Evolutionary conservation across 495 filamentous ascomycete species (phyloP).

Genomic region (Tuber microsphaerosporum): DNA sequence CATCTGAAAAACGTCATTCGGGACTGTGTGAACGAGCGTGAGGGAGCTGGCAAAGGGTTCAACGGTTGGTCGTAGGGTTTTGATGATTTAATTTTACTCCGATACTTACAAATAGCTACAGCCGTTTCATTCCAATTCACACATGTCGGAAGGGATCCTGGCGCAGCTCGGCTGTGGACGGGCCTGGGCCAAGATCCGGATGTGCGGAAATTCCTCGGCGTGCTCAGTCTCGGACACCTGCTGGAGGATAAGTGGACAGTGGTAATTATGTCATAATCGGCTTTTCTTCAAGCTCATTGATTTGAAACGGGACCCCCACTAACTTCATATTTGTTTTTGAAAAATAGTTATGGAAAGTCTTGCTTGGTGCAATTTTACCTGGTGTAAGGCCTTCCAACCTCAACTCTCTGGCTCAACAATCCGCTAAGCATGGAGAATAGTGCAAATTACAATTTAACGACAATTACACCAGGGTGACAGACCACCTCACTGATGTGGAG

Average conservation of each 20-base stretch:
- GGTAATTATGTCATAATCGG: neutral
- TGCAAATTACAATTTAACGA: too few relatives aligned
- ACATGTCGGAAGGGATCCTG: conserved; percentile 59
- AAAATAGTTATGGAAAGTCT: neutral
- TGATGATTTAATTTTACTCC: conserved; percentile 24
- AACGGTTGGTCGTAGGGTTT: neutral
- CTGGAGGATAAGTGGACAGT: neutral
- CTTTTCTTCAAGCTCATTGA: neutral
- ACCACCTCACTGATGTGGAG: too few relatives aligned
- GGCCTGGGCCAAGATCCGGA: conserved; percentile 55
- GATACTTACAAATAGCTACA: conserved; percentile 29
- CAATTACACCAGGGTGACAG: too few relatives aligned
- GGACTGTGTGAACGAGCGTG: neutral
- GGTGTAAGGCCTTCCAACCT: neutral
- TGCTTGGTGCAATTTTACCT: neutral
- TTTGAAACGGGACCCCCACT: neutral
- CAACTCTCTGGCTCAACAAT: neutral
- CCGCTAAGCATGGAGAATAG: neutral
- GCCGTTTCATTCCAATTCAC: conserved; percentile 61
- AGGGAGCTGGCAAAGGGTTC: neutral
- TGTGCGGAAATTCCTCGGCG: conserved; percentile 56
- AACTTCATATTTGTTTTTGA: neutral
- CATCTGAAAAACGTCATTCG: too few relatives aligned
- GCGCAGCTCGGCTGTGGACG: conserved; percentile 55
- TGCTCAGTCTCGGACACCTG: neutral